Evolutionary conservation across 306 rosid genomes (phyloP), one percentile per base, ranked within the genome.

Genomic region (Prinsepia uniflora): DNA sequence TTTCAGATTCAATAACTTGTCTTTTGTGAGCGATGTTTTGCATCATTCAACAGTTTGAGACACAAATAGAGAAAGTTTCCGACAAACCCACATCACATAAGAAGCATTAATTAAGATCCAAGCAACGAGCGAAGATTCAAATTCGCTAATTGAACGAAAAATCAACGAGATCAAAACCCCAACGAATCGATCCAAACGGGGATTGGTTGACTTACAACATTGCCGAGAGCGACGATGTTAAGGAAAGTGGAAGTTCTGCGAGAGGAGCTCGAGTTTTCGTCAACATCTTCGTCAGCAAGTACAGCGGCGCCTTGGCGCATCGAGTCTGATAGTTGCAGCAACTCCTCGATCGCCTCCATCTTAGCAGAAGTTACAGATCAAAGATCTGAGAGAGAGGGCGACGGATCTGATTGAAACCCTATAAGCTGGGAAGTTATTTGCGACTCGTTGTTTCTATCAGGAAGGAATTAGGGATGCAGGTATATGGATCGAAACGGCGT

Each of bases 321-420:
- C 68, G 97, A 85, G 70, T 82, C 92, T 15, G 99, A 90, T 4
- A 94, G 90, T 85, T 91, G 91, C 8, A 75, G 63, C 81, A 94
- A 81, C 70, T 94, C 99, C 57, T 94, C 97, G 89, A 94, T 91
- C 85, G 97, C 95, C 74, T 93, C 99, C 99, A 94, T 94, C 17
- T 83, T 10, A 17, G 67, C 46, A 71, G 65, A 62, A 56, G 34
- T 43, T 50, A 6, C 0, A 0, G 72, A 75, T 81, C 81, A 75
- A 73, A 20, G 87, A 88, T 81, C 89, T 57, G 68, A 66, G 5
- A 48, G 41, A n/a, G 12, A 48, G 3, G 13, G 45, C 36, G 42
- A 8, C 30, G 72, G 72, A 72, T 76, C 62, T 62, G 81, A 81
- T 42, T 34, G 64, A 77, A 78, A 75, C 81, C 85, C 85, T 72